Evolutionary conservation across 805 yeast genomes (phyloP).

Genomic region (Metschnikowia peoriensis): DNA sequence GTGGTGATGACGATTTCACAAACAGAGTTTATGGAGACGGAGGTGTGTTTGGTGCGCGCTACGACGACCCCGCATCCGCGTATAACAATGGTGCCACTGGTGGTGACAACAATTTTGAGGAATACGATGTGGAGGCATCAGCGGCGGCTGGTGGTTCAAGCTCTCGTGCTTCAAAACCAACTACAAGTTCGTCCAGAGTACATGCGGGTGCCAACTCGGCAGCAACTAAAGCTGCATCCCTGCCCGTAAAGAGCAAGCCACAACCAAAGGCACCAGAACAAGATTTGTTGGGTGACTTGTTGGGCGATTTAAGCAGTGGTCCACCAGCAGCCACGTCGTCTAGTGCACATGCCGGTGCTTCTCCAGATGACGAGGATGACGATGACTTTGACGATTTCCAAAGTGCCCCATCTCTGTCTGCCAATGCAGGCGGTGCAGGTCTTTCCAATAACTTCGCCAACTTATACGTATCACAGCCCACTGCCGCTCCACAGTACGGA

Average conservation of each 20-base stretch:
- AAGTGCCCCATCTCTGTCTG: slow-evolving; percentile 50
- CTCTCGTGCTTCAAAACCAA: slow-evolving; percentile 27
- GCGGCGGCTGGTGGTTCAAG: background rate
- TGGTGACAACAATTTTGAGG: slow-evolving; percentile 51
- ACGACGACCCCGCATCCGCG: slow-evolving; percentile 53
- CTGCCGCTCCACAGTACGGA: slow-evolving; percentile 11
- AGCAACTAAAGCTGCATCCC: slow-evolving; percentile 6
- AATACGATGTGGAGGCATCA: slow-evolving; percentile 49
- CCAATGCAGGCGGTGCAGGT: slow-evolving; percentile 14
- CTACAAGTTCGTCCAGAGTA: slow-evolving; percentile 36
- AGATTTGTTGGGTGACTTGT: slow-evolving; percentile 49
- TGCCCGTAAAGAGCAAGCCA: slow-evolving; percentile 26
- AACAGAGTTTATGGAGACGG: slow-evolving; percentile 67
- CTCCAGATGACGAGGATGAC: slow-evolving; percentile 44
- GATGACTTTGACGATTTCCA: slow-evolving; percentile 85
- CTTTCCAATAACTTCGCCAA: slow-evolving; percentile 26
- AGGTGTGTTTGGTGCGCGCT: slow-evolving; percentile 66
- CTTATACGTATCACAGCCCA: slow-evolving; percentile 26
- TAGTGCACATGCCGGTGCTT: background rate
- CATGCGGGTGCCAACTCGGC: slow-evolving; percentile 22
- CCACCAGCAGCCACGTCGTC: slow-evolving; percentile 14
- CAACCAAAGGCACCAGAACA: slow-evolving; percentile 30
- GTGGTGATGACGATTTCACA: slow-evolving; percentile 46
- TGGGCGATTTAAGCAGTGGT: slow-evolving; percentile 37
- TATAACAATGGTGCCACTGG: slow-evolving; percentile 35